Base-by-base conservation (phyloP, 257 asterid species). In the Solanum chiquidenum region DNA sequence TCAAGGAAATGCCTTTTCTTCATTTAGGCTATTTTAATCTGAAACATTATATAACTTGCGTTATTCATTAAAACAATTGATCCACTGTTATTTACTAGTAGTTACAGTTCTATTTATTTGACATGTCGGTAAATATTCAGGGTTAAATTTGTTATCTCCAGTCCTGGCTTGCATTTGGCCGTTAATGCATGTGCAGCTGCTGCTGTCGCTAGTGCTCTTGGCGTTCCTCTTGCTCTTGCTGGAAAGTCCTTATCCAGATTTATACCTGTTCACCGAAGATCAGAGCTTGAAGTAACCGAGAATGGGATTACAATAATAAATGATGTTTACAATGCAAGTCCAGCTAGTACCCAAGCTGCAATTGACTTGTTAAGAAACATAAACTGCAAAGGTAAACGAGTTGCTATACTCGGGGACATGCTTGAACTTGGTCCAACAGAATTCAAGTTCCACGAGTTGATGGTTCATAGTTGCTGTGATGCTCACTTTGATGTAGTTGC, bases 341-440 rank as follows among this genome's bases (percentile, higher is more conserved):
- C 93, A 16, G 87, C 71, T 42, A 91, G 93, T 84, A 85, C 90
- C 33, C 83, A 60, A 79, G 88, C 76, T n/a, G 92, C 92, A 38
- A 79, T 89, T 34, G 90, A 89, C 66, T 84, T 88, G 66, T 87
- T 91, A 35, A 89, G 49, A 18, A 73, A 76, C 25, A 88, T 91
- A 4, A 72, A 86, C 25, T 86, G 90, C 87, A 46, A 69, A 75
- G 93, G 93, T 72, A 91, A 85, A 88, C 89, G 75, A 87, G 92
- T 91, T 87, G 92, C 90, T 75, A 88, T 89, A 88, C 92, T 89
- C 10, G 92, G 93, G 1, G 93, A 89, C 90, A 91, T 91, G 93
- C 93, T 91, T 85, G 92, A 91, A 88, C 92, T 91, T 62, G 93
- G 93, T 85, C 84, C 90, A n/a, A 46, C 80, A 5, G 92, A 91